Conservation (phyloP, 371 early-diverging fungal genomes). For the Saksenaea oblongispora region DNA sequence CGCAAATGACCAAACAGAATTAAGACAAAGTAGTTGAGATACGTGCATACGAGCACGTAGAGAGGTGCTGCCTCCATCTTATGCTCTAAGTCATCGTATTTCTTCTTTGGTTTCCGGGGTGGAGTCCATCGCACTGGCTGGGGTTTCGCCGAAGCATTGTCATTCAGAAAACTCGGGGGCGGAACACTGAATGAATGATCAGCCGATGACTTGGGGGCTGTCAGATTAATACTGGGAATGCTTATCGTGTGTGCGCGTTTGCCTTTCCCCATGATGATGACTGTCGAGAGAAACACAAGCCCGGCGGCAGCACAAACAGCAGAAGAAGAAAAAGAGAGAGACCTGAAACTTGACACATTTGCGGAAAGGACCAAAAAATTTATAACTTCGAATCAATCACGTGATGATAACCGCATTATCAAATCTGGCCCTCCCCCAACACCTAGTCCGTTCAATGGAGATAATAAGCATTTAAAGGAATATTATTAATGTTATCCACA, state of each 20-base stretch:
- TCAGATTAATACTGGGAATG: constrained; percentile 22
- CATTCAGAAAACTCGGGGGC: constrained; percentile 9
- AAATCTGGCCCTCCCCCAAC: too few species aligned
- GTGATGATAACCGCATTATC: too few species aligned
- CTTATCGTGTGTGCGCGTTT: constrained; percentile 36
- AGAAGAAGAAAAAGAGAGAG: not conserved
- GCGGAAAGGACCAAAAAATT: not conserved
- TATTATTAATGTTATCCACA: too few species aligned
- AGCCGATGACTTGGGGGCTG: constrained; percentile 19
- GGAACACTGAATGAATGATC: constrained; percentile 20
- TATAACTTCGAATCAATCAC: too few species aligned
- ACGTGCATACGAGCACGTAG: constrained; percentile 89
- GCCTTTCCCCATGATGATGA: constrained; percentile 33
- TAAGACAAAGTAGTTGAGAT: constrained; percentile 93
- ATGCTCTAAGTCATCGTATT: constrained; percentile 26
- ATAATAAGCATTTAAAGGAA: too few species aligned
- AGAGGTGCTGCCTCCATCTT: constrained; percentile 23
- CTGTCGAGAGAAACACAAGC: constrained; percentile 1
- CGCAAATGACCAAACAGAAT: constrained; percentile 93
- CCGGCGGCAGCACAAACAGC: not conserved
- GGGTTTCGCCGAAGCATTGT: constrained; percentile 4
- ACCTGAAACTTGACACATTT: constrained; percentile 1
- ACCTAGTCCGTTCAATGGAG: too few species aligned
- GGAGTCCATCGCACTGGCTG: constrained; percentile 13
- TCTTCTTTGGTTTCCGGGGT: constrained; percentile 15